These are phyloP conservation scores for Rosa chinensis DNA, from an alignment of 306 rosid genomes.

Conservation along the genomic window DNA sequence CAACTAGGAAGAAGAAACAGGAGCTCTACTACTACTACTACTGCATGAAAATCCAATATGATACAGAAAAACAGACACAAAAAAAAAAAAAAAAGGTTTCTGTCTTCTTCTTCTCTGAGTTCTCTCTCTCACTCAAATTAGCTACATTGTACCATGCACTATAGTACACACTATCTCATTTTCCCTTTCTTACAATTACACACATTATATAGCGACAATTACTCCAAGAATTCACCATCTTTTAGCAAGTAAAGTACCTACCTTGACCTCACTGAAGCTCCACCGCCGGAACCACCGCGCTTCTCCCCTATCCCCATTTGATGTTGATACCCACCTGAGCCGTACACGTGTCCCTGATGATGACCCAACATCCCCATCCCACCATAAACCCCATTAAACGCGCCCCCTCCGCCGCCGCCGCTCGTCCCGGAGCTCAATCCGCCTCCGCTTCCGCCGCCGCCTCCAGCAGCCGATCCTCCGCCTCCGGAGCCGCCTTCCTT, in stretches of 20 bases:
- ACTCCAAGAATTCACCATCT: neutral
- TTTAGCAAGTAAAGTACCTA: slow-evolving; percentile 13
- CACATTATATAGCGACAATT: slow-evolving; percentile 1
- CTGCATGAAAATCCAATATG: neutral
- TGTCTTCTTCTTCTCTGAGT: neutral
- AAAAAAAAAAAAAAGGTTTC: neutral
- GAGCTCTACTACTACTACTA: neutral
- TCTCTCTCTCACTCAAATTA: slow-evolving; percentile 14
- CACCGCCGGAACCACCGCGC: slow-evolving; percentile 20
- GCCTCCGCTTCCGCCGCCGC: slow-evolving; percentile 27
- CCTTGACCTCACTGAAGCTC: slow-evolving; percentile 38
- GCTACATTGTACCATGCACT: slow-evolving; percentile 16
- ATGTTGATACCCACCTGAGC: slow-evolving; percentile 44
- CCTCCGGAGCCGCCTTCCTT: slow-evolving; percentile 42
- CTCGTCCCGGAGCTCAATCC: slow-evolving; percentile 19
- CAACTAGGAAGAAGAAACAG: neutral
- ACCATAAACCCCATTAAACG: slow-evolving; percentile 51
- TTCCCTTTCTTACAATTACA: slow-evolving; percentile 23
- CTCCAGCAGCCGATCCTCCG: slow-evolving; percentile 28
- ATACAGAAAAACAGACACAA: neutral
- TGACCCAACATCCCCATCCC: slow-evolving; percentile 55
- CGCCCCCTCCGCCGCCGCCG: slow-evolving; percentile 25
- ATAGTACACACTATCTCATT: neutral
- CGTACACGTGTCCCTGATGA: slow-evolving; percentile 52
- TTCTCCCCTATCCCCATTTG: slow-evolving; percentile 29